Evolutionary conservation across 2,329 filamentous ascomycete species (phyloP), one percentile per base, ranked within the genome.

Genomic region (Colletotrichum brevisporum): DNA sequence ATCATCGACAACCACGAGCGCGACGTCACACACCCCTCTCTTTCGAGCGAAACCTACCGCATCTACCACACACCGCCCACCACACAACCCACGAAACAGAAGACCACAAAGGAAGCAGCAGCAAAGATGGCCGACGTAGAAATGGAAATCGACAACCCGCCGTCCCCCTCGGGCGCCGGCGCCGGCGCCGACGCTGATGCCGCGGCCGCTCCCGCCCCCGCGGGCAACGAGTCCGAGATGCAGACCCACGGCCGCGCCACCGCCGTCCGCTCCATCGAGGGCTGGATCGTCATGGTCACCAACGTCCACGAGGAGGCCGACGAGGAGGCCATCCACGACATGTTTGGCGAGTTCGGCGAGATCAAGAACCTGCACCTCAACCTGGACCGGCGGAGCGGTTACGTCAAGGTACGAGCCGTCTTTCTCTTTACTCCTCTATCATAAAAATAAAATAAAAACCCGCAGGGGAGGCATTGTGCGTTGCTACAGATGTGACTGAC

Each of bases 311-410:
- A 96, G 78, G 93, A 96, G 80, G 92, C 93, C 57, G 92, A 91
- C 74, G 93, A 96, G 82, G 93, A 96, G 83, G 91, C 93, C 53
- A 80, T 96, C 65, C 92, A 92, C 76, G 94, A 96, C 79, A 87
- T 90, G 79, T 96, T 96, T 79, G 92, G 90, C 76, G 93, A 96
- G 75, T 96, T 88, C 77, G 94, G 94, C 74, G 92, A 95, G 81
- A 94, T 96, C 76, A 94, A 94, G 86, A 96, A 96, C 77, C 78
- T 95, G 77, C 93, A 96, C 77, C 81, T 96, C 77, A 96, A 96
- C 77, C 83, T 96, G 71, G 93, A 96, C 78, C 86, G 93, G 62
- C 86, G 94, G 75, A 95, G 92, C 71, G 93, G 93, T 78, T 96
- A 95, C 76, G 93, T 95, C 74, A 96, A 96, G 91, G 93, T 93